Base-by-base conservation (phyloP, 2,329 filamentous ascomycete species). In the Pyrenochaeta sp. region DNA sequence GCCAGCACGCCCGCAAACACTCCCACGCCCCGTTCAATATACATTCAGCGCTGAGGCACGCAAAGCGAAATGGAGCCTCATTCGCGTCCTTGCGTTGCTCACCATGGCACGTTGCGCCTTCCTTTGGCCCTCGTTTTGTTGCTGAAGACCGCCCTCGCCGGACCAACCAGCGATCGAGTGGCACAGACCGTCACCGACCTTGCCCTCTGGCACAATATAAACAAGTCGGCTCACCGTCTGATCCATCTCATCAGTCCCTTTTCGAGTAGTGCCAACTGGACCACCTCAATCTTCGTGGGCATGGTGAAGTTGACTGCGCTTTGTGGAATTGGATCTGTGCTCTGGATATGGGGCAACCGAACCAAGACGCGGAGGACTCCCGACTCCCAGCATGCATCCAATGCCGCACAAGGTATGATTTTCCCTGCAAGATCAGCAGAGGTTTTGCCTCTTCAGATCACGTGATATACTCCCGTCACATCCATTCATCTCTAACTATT, bases 231-330 rank as follows among this genome's bases (percentile, higher is more conserved):
- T 23, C 44, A 54, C 46, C 55, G 44, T 40, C 32, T 67, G 49
- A 21, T 61, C 36, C 37, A 42, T 13, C 28, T 58, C 20, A 37
- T 64, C 32, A 58, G 60, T 40, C 59, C 59, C 30, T 63, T 68
- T 42, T 49, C 49, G 50, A 15, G 52, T 48, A 46, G 49, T 44
- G 38, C 49, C 51, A 48, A 48, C 37, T 44, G 41, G 40, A 29
- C 39, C 15, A 47, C 53, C 29, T 51, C 60, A 49, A 60, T 50
- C 42, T 55, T 58, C 40, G 66, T 68, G 65, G 68, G 68, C 56
- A 72, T 72, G 69, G 67, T 68, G 34, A 61, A 69, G 52, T 46
- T 72, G 54, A 61, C 68, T 29, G 64, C 62, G 21, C 37, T 69
- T 22, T 72, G 69, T 60, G 67, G 67, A 45, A 49, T 69, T 27